Evolutionary conservation across 192 early-diverging fungal genomes (phyloP).

Genomic region (Linnemannia schmuckeri): DNA sequence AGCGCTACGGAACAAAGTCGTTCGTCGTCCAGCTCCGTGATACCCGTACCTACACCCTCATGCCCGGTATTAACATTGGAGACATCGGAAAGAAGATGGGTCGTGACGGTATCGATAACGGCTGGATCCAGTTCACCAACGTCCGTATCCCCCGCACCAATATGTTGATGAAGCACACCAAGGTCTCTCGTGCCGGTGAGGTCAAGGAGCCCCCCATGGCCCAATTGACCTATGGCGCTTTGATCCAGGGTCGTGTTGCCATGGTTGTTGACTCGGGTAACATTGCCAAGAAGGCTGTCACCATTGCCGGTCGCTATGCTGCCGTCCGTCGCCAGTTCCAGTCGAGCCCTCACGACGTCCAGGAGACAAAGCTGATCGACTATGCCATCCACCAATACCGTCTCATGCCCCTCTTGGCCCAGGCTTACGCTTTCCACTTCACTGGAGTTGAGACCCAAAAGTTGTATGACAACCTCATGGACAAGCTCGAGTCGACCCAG

Average conservation of each 20-base stretch:
- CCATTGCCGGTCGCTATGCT: conserved; percentile 92
- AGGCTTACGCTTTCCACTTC: conserved; percentile 92
- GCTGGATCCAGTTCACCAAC: conserved; percentile 93
- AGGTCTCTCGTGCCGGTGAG: conserved; percentile 82
- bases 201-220: conserved; percentile 86
- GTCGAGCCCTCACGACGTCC: conserved; percentile 64
- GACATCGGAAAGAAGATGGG: conserved; percentile 96
- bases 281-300: conserved; percentile 89
- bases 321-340: conserved; percentile 93
- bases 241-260: conserved; percentile 86
- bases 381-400: conserved; percentile 96
- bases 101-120: conserved; percentile 92
- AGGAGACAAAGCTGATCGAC: conserved; percentile 92
- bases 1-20: conserved; percentile 87
- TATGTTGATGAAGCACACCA: conserved; percentile 96
- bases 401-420: conserved; percentile 91
- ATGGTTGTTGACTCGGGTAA: conserved; percentile 90
- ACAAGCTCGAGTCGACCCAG: conserved; percentile 74
- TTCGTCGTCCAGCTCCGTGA: conserved; percentile 92
- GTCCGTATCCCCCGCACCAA: conserved; percentile 90
- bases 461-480: conserved; percentile 86
- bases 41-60: conserved; percentile 78
- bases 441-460: conserved; percentile 85
- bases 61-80: conserved; percentile 91
- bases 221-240: conserved; percentile 90